Percentiles rank a stretch among this genome's conserved stretches.
phyloP scores from a whole-genome alignment of 2,329 filamentous ascomycete genomes.

The Penicillium sp. region DNA sequence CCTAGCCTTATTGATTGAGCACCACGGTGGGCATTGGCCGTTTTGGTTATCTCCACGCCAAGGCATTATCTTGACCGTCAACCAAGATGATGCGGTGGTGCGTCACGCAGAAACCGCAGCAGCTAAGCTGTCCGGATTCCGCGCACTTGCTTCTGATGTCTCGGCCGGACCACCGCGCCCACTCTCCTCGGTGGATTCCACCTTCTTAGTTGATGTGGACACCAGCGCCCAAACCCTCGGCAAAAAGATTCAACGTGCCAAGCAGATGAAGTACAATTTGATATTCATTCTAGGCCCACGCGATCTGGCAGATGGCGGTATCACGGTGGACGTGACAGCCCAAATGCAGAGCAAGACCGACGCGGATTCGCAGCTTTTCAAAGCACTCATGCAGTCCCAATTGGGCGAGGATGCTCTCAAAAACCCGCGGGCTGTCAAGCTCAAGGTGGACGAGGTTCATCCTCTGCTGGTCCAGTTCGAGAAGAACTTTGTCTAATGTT shows the following conservation, averaged over 20 bases:
- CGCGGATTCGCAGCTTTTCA: slow-evolving; percentile 23
- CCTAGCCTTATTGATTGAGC: slow-evolving; percentile 78
- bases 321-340: slow-evolving; percentile 44
- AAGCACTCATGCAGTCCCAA: slow-evolving; percentile 22
- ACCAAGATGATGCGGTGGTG: slow-evolving; percentile 45
- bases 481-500: slow-evolving; percentile 32
- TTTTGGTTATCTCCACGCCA: slow-evolving; percentile 85
- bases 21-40: slow-evolving; percentile 72
- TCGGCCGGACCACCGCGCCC: slow-evolving; percentile 28
- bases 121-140: slow-evolving; percentile 44
- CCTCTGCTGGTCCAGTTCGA: slow-evolving; percentile 35
- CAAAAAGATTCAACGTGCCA: slow-evolving; percentile 69
- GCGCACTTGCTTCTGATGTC: slow-evolving; percentile 22
- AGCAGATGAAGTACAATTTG: slow-evolving; percentile 63
- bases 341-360: slow-evolving; percentile 41
- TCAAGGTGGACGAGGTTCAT: slow-evolving; percentile 36
- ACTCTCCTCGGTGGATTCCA: slow-evolving; percentile 50
- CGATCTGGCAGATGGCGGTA: slow-evolving; percentile 54
- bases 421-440: slow-evolving; percentile 33
- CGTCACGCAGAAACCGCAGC: slow-evolving; percentile 48
- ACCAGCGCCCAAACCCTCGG: slow-evolving; percentile 55
- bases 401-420: slow-evolving; percentile 26
- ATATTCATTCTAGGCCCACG: slow-evolving; percentile 66
- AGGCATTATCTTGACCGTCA: slow-evolving; percentile 67
- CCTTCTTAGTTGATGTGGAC: slow-evolving; percentile 66